A percentile compares a stretch with the other conserved stretches of the same genome.
These are phyloP conservation scores for Calonectria fujianensis DNA, from an alignment of 2,329 filamentous ascomycete genomes.

Conservation along the genomic window DNA sequence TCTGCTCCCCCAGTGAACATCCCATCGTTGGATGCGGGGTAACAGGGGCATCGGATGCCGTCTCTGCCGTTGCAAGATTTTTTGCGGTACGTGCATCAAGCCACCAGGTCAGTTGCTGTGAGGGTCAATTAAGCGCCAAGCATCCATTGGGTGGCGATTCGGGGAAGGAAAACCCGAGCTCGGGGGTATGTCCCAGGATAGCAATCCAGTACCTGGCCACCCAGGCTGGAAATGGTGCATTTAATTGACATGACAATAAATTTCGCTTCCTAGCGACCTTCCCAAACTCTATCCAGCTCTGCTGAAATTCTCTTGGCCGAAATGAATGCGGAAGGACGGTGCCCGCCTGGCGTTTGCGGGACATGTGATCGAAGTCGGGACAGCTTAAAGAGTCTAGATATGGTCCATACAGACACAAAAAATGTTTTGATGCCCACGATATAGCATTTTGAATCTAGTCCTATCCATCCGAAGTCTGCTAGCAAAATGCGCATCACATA, in stretches of 20 bases:
- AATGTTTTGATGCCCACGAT: neutral
- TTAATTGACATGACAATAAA: conserved; percentile 2
- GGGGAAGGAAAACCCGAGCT: conserved; percentile 24
- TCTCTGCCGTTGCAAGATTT: neutral
- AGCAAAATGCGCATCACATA: conserved; percentile 26
- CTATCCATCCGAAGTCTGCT: neutral
- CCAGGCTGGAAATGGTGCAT: neutral
- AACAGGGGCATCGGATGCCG: conserved; percentile 20
- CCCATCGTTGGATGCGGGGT: conserved; percentile 25
- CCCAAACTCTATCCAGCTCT: conserved; percentile 6
- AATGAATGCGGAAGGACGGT: conserved; percentile 17
- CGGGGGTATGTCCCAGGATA: conserved; percentile 5
- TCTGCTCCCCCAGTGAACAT: neutral
- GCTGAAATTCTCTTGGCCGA: neutral
- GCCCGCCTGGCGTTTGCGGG: neutral
- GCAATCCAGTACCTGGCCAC: neutral
- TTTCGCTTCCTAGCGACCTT: conserved; percentile 2
- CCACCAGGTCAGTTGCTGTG: neutral
- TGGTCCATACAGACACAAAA: neutral
- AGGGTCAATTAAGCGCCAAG: conserved; percentile 28
- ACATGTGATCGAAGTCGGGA: neutral
- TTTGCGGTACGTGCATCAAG: neutral
- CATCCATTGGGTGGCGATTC: conserved; percentile 30
- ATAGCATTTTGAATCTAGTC: neutral
- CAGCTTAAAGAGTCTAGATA: neutral